Evolutionary conservation across 306 rosid genomes (phyloP), one percentile per base, ranked within the genome.

Genomic region (Lotus japonicus): DNA sequence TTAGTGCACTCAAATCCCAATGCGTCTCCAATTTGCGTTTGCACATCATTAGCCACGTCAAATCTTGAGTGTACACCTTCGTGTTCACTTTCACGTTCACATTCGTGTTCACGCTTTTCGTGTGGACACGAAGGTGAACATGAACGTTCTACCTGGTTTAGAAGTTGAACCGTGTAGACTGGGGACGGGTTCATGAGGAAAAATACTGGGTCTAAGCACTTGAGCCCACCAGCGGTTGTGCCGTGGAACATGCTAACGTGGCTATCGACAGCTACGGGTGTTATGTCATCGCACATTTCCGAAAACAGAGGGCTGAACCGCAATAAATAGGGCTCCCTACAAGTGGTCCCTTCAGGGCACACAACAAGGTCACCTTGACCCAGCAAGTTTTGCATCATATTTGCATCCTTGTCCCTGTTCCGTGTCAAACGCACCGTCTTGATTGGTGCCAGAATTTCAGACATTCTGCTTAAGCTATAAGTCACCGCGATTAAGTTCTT

Each of bases 291-390:
- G 2, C 85, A 53, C 70, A 92, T 65, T 33, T 92, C 98, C 0
- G 97, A 58, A 21, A 90, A 92, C 36, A 89, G 35, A 5, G 98
- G 91, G 48, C 98, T 92, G 43, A 89, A 92, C 77, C 98, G 68
- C 11, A 92, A 77, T 33, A 92, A 87, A 76, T 87, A 92, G 0
- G 91, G 82, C n/a, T 92, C 98, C 38, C 98, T 81, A 43, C 98
- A 92, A 0, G 98, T 92, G 66, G 98, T 92, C 56, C 98, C 98
- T 11, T 92, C 98, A 0, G 98, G 95, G 60, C 98, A 89, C 33
- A 92, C 89, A 7, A 83, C 85, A 2, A 92, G 11, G 61, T 88
- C 92, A 5, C 91, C 98, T 70, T 87, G 57, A 0, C 21, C 26
- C 10, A 89, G 44, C 66, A 88, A 64, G 5, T 2, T 11, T 2